Evolutionary conservation across 1,284 basidiomycete genomes (phyloP), one percentile per base, ranked within the genome.

Genomic region (Neolentinus lepideus): DNA sequence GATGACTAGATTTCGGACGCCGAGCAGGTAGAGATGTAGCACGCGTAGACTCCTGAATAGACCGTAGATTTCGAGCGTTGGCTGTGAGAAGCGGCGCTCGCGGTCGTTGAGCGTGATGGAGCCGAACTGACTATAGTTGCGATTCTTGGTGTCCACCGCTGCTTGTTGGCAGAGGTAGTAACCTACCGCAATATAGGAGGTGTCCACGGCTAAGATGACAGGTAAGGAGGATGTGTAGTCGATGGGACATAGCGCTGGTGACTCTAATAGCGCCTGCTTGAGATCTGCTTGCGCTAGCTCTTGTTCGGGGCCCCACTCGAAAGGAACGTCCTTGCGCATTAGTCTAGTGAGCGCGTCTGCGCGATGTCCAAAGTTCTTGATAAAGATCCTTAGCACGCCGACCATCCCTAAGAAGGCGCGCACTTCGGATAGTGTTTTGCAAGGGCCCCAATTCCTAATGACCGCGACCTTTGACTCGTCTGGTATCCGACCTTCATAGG

Each of bases 41-140:
- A 61, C 60, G 2, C 62, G 57, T 1, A 77, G 60, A 0, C 71
- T 64, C 0, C 67, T 60, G 55, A 68, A 75, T 0, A 76, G 59
- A 0, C 73, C 70, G 55, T 72, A 77, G 0, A 78, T 55, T 51
- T 78, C 70, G 1, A 73, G 55, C 56, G 77, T 77, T 0, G 73
- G 60, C 52, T 77, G 75, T 0, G 69, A 75, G 54, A 74, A 78
- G 0, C 62, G 43, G 0, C 63, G 53, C 58, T 80, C 72, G 0
- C 63, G 25, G 0, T 73, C 66, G 47, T 70, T 73, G 55, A 69
- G 66, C 0, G 66, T 64, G 10, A 78, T 70, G 0, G 70, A 77
- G 3, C 65, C 60, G 48, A 63, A 67, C 1, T 55, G 47, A 16
- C 57, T 56, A 21, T 29, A 60, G 47, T 57, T 58, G 2, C 56